Evolutionary conservation across 257 asterid genomes (phyloP).

Genomic region (Solanum virginianum): DNA sequence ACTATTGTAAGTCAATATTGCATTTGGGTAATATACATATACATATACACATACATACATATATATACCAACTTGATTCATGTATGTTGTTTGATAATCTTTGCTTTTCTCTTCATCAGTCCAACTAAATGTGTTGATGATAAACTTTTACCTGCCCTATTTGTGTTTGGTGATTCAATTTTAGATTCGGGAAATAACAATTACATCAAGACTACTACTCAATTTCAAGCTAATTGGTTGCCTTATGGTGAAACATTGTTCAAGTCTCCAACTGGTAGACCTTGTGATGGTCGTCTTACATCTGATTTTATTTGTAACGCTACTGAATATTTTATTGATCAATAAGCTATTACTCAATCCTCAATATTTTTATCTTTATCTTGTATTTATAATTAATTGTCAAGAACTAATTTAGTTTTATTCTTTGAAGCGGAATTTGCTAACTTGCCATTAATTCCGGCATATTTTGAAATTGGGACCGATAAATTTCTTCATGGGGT

Average conservation of each 20-base stretch:
- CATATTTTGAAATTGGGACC: neutral
- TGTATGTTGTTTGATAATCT: neutral
- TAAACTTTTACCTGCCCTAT: neutral
- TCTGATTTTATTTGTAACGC: neutral
- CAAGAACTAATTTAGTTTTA: neutral
- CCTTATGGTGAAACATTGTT: neutral
- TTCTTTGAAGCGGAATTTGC: neutral
- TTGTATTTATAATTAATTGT: neutral
- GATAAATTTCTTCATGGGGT: neutral
- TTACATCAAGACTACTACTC: neutral
- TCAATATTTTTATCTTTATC: neutral
- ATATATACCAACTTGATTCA: neutral
- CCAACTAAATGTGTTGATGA: neutral
- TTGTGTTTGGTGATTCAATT: neutral
- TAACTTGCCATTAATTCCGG: neutral
- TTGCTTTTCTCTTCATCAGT: neutral
- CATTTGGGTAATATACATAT: neutral
- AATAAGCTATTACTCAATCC: neutral
- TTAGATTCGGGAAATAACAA: neutral
- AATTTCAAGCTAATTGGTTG: neutral
- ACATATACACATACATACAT: too few species aligned
- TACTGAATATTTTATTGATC: neutral
- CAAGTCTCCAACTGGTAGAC: neutral
- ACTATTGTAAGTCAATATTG: neutral
- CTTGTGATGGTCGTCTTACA: neutral